Base-by-base conservation (phyloP, 768 basidiomycete species). In the Rubroboletus pulcherrimus region DNA sequence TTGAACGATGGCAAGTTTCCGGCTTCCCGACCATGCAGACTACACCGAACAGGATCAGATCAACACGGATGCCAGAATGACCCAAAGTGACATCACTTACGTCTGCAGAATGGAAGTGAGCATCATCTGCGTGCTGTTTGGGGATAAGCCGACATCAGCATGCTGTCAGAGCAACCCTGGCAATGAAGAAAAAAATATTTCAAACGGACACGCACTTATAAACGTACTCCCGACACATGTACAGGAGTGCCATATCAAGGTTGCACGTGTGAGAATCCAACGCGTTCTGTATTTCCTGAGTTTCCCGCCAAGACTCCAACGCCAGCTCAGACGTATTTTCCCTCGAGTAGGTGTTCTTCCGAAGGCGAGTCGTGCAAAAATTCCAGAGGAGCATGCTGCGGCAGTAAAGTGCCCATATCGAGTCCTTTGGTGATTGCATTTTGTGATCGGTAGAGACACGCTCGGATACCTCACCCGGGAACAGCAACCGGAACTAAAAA, bases 331-430 rank as follows among this genome's bases (percentile, higher is more conserved):
- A 79, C 43, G 80, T 79, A n/a, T 81, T 80, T 34, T 84, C 80
- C 21, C 73, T 73, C 11, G 73, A 67, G 54, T 75, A 75, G 0
- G 63, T 61, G 12, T 75, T 74, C 52, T 75, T 73, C 48, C 79
- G 66, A 29, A 84, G 72, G 4, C 82, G 81, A 46, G 78, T 77
- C 24, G 70, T 68, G 59, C 82, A 85, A 64, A 84, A 86, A 62
- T 82, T 87, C 88, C 89, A 92, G 4, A 91, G 75, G 10, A 92
- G 78, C 86, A 91, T 87, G 66, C 83, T 83, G 34, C 90, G 83
- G 70, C 88, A 90, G 63, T 89, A 89, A 29, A 92, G 74, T 0
- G 87, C 89, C 89, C 89, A 91, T 2, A 92, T 78, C 15, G 85
- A 84, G 58, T 91, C 87, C 66, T 90, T 91, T 15, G 84, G 78